A percentile compares a stretch with the other conserved stretches of the same genome.
Evolutionary conservation across 2,329 filamentous ascomycete species (phyloP).

Genomic region (Tolypocladium amazonense): DNA sequence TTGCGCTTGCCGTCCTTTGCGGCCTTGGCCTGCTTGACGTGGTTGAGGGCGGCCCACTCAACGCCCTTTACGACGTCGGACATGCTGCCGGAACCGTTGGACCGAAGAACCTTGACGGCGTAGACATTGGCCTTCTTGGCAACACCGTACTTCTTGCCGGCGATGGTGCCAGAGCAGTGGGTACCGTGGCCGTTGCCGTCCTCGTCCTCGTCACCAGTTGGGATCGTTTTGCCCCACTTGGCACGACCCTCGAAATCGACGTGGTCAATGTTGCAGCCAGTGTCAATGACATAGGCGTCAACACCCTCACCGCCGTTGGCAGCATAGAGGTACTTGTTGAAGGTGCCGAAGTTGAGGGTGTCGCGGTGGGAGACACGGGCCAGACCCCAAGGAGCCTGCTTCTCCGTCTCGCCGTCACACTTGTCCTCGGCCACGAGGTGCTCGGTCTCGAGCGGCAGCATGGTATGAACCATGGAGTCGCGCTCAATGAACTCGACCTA

Average conservation of each 20-base stretch:
- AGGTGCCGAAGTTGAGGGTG: slow-evolving; percentile 75
- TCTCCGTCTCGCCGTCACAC: slow-evolving; percentile 59
- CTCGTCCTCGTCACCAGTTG: slow-evolving; percentile 67
- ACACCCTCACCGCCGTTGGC: slow-evolving; percentile 90
- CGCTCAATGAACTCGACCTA: slow-evolving; percentile 96
- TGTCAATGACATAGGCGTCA: slow-evolving; percentile 98
- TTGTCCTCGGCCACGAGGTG: slow-evolving; percentile 24
- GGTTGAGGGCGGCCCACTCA: slow-evolving; percentile 79
- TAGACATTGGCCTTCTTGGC: slow-evolving; percentile 97
- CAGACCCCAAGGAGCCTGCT: slow-evolving; percentile 95
- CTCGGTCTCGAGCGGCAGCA: slow-evolving; percentile 38
- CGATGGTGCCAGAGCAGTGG: slow-evolving; percentile 97
- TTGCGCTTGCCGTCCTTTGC: slow-evolving; percentile 85
- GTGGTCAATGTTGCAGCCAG: slow-evolving; percentile 86
- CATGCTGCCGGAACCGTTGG: slow-evolving; percentile 97
- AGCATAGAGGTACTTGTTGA: slow-evolving; percentile 97
- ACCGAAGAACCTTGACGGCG: slow-evolving; percentile 95
- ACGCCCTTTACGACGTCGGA: slow-evolving; percentile 98
- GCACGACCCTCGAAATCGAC: slow-evolving; percentile 97
- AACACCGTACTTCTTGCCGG: slow-evolving; percentile 97
- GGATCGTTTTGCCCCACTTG: slow-evolving; percentile 94
- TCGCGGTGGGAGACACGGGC: slow-evolving; percentile 95
- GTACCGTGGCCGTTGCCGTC: slow-evolving; percentile 98
- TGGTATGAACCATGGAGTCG: slow-evolving; percentile 83
- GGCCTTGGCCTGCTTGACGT: slow-evolving; percentile 62